These are phyloP conservation scores for Botryobasidium botryosum DNA, from an alignment of 768 basidiomycete species.

Conservation along the genomic window DNA sequence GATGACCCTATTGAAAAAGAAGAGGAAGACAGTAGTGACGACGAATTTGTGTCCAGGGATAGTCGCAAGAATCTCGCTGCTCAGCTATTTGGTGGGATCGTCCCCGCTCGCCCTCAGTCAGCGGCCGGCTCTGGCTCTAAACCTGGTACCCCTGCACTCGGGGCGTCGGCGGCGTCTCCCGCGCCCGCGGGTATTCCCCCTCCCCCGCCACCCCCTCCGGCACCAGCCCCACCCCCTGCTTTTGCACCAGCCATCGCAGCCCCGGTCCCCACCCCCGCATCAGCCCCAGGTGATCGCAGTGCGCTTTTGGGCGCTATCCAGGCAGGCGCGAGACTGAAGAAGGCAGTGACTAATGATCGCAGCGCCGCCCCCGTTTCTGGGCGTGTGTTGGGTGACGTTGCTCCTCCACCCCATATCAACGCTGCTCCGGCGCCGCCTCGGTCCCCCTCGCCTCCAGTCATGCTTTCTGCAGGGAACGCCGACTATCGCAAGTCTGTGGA, in stretches of 20 bases:
- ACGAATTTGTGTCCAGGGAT: conserved; percentile 51
- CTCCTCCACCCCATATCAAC: conserved; percentile 53
- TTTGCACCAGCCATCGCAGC: conserved; percentile 18
- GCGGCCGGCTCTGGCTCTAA: conserved; percentile 19
- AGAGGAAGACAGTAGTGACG: conserved; percentile 54
- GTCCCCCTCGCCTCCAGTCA: conserved; percentile 17
- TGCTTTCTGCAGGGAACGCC: conserved; percentile 19
- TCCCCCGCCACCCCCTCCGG: conserved; percentile 19
- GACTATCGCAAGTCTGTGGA: conserved; percentile 66
- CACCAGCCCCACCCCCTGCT: conserved; percentile 17
- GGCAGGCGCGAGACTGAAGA: conserved; percentile 48
- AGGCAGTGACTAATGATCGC: conserved; percentile 70
- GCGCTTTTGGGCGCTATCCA: conserved; percentile 71
- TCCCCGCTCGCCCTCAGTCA: too few species aligned
- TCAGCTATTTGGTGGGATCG: conserved; percentile 56
- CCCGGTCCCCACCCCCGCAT: conserved; percentile 29
- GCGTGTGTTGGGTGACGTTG: conserved; percentile 56
- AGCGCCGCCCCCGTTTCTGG: conserved; percentile 56
- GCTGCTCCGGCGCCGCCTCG: conserved; percentile 26
- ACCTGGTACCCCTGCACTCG: conserved; percentile 18
- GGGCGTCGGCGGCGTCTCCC: conserved; percentile 18
- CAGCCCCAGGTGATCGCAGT: conserved; percentile 26
- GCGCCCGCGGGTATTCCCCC: conserved; percentile 15
- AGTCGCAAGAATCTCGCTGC: conserved; percentile 57
- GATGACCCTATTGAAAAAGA: conserved; percentile 60